Conservation (phyloP, 1,284 basidiomycete genomes). For the Gymnopus androsaceus region DNA sequence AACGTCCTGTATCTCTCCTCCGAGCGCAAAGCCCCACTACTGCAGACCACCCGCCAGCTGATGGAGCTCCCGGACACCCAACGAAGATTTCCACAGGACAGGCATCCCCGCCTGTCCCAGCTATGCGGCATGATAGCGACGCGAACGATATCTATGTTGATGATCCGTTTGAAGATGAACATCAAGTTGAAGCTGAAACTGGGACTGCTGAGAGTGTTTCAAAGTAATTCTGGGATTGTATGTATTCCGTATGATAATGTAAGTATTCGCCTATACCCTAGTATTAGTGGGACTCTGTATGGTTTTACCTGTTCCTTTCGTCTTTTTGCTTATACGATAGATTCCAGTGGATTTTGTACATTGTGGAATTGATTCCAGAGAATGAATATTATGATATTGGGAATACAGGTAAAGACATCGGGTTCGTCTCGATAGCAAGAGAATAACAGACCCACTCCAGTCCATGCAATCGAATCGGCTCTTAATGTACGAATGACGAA, state of each 20-base stretch:
- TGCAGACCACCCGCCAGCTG: slow-evolving; percentile 3
- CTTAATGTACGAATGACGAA: neutral
- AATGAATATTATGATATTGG: too few relatives aligned
- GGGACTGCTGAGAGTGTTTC: neutral
- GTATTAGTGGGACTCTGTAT: neutral
- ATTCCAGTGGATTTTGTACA: too few relatives aligned
- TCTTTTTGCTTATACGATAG: too few relatives aligned
- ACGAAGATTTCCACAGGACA: slow-evolving; percentile 4
- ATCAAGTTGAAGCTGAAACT: slow-evolving; percentile 27
- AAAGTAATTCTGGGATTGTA: neutral
- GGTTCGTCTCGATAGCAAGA: too few relatives aligned
- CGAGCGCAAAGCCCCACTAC: slow-evolving; percentile 34
- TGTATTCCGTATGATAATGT: neutral
- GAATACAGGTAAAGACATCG: too few relatives aligned
- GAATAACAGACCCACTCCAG: too few relatives aligned
- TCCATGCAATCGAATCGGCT: neutral
- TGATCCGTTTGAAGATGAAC: slow-evolving; percentile 61
- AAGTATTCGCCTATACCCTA: neutral
- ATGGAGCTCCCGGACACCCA: slow-evolving; percentile 20
- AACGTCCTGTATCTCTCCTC: slow-evolving; percentile 71
- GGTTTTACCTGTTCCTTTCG: too few relatives aligned
- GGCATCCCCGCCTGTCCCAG: slow-evolving; percentile 13
- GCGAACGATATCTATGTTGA: slow-evolving; percentile 26
- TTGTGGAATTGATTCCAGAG: too few relatives aligned
- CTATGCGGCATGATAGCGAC: slow-evolving; percentile 13